Evolutionary conservation across 2,329 filamentous ascomycete species (phyloP).

Genomic region (Aspergillus arachidicola): DNA sequence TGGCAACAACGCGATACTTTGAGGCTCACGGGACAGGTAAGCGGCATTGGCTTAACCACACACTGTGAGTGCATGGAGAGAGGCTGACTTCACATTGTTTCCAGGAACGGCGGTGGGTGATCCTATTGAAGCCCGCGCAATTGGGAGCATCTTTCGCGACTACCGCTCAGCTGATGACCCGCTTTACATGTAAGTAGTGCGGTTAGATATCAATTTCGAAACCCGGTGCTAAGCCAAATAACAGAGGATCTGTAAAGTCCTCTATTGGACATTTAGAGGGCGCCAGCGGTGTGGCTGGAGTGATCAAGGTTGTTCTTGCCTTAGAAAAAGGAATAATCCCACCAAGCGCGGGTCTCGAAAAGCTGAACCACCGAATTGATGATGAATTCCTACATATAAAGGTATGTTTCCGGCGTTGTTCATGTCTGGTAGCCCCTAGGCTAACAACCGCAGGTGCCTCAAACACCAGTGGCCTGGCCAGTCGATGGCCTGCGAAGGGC

Average conservation of each 20-base stretch:
- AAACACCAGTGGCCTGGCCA: neutral
- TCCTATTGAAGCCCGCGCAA: slow-evolving; percentile 55
- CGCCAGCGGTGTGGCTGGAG: slow-evolving; percentile 30
- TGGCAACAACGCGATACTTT: slow-evolving; percentile 33
- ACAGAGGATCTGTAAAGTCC: slow-evolving; percentile 27
- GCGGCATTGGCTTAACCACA: neutral
- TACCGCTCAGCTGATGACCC: neutral
- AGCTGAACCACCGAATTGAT: slow-evolving; percentile 1
- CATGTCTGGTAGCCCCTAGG: neutral
- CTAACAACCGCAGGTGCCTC: neutral
- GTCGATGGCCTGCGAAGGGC: neutral
- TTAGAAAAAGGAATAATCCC: slow-evolving; percentile 23
- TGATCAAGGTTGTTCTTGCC: slow-evolving; percentile 19
- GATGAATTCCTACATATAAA: slow-evolving; percentile 3
- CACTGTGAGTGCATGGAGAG: no score
- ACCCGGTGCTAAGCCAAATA: neutral
- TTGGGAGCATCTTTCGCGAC: slow-evolving; percentile 42
- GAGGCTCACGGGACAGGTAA: slow-evolving; percentile 46
- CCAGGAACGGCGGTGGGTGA: slow-evolving; percentile 55
- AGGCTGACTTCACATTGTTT: neutral
- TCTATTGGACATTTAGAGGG: slow-evolving; percentile 31
- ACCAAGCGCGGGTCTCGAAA: slow-evolving; percentile 6
- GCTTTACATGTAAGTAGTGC: slow-evolving; percentile 14
- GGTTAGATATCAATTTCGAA: neutral
- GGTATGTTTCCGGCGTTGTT: neutral